These are phyloP conservation scores for Kluyveromyces siamensis DNA, from an alignment of 805 yeast genomes.

Conservation along the genomic window DNA sequence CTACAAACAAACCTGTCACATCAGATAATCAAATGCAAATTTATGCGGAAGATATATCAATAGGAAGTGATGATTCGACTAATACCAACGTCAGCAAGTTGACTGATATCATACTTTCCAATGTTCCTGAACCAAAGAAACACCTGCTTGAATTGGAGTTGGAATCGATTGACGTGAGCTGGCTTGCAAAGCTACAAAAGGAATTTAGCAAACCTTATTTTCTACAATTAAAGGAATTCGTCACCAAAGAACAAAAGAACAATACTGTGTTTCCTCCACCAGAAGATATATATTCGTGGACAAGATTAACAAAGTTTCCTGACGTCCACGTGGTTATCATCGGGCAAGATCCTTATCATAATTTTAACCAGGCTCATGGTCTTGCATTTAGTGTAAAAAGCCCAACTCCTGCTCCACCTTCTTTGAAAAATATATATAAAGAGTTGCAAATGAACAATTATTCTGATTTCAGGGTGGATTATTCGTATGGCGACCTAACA, in stretches of 20 bases:
- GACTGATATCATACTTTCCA: neutral
- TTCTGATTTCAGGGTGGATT: slow-evolving; percentile 53
- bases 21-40: neutral
- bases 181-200: slow-evolving; percentile 61
- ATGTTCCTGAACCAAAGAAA: neutral
- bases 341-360: slow-evolving; percentile 97
- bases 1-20: neutral
- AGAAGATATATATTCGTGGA: slow-evolving; percentile 82
- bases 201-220: slow-evolving; percentile 86
- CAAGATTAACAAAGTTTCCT: slow-evolving; percentile 69
- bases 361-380: slow-evolving; percentile 90
- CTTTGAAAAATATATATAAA: slow-evolving; percentile 79
- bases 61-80: neutral
- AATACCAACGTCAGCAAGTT: neutral
- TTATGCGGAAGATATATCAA: neutral
- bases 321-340: slow-evolving; percentile 68
- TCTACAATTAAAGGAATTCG: slow-evolving; percentile 56
- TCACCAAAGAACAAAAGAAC: slow-evolving; percentile 36
- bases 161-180: slow-evolving; percentile 57
- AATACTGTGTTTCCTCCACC: slow-evolving; percentile 70
- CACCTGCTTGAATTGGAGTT: slow-evolving; percentile 57
- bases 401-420: slow-evolving; percentile 83
- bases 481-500: slow-evolving; percentile 49
- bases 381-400: slow-evolving; percentile 85
- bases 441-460: slow-evolving; percentile 59